A percentile compares a stretch with the other conserved stretches of the same genome.
Conservation (phyloP, 2,329 filamentous ascomycete genomes). For the Massarina eburnea region DNA sequence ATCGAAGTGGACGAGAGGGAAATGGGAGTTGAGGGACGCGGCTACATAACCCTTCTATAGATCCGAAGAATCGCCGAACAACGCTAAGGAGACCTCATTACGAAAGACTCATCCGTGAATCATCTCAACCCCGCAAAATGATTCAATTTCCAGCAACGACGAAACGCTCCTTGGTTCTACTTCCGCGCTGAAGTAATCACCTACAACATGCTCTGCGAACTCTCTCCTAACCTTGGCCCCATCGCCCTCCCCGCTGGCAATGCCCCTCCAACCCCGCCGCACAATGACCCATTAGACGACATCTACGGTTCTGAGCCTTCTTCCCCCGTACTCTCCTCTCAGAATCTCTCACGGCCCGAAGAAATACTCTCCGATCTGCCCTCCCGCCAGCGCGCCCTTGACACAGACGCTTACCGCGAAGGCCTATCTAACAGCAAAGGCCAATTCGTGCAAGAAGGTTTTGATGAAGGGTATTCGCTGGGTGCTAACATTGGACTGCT, state of each 20-base stretch:
- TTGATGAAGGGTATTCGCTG: conserved; percentile 86
- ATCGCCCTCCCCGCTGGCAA: conserved; percentile 31
- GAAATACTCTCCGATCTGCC: conserved; percentile 69
- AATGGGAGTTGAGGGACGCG: not conserved
- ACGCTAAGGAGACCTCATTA: too few species aligned
- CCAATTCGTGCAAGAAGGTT: conserved; percentile 77
- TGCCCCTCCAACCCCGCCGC: conserved; percentile 36
- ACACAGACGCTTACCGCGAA: conserved; percentile 87
- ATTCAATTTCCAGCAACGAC: not conserved
- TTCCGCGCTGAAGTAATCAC: not conserved
- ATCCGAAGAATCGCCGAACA: not conserved
- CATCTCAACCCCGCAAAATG: not conserved
- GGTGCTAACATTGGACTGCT: conserved; percentile 77
- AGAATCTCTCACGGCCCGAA: conserved; percentile 15
- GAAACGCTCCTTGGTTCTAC: not conserved
- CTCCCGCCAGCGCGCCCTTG: conserved; percentile 73
- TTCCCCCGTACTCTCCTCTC: conserved; percentile 34
- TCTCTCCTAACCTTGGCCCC: conserved; percentile 28
- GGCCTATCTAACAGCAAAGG: conserved; percentile 78
- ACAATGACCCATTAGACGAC: conserved; percentile 45
- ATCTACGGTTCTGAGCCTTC: conserved; percentile 50
- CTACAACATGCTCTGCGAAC: conserved; percentile 18
- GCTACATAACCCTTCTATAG: not conserved
- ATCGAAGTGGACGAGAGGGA: too few species aligned
- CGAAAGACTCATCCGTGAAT: too few species aligned